phyloP scores from a whole-genome alignment of 1,284 basidiomycete genomes.

The Papiliotrema flavescens region DNA sequence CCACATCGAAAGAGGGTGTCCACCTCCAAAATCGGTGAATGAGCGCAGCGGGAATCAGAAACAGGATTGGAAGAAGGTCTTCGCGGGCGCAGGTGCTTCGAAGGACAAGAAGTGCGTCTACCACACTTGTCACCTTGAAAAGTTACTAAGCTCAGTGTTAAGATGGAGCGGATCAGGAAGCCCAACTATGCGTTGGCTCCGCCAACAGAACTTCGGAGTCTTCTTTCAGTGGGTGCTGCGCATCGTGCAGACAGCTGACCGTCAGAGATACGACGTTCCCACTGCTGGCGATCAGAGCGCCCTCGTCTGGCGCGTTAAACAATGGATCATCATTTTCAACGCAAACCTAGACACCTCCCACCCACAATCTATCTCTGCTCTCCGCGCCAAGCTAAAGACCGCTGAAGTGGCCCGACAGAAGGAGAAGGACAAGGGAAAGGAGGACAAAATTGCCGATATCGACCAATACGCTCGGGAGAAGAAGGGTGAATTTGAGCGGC shows the following conservation, averaged over 20 bases:
- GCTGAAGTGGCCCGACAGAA: slow-evolving; percentile 29
- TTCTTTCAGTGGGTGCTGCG: slow-evolving; percentile 23
- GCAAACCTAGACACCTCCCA: slow-evolving; percentile 46
- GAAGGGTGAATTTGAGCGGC: slow-evolving; percentile 38
- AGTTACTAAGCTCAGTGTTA: slow-evolving; percentile 16
- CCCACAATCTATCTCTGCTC: slow-evolving; percentile 35
- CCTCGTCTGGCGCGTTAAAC: slow-evolving; percentile 36
- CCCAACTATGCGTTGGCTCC: slow-evolving; percentile 44
- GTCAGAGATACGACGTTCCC: slow-evolving; percentile 35
- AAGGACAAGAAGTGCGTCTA: slow-evolving; percentile 22
- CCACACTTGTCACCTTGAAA: not conserved
- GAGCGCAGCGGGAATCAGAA: slow-evolving; percentile 33
- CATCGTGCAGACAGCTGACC: slow-evolving; percentile 1
- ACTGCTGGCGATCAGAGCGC: slow-evolving; percentile 38
- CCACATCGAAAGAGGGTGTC: slow-evolving; percentile 46
- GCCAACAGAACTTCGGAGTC: slow-evolving; percentile 33
- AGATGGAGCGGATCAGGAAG: slow-evolving; percentile 42
- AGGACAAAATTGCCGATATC: slow-evolving; percentile 29
- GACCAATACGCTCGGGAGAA: slow-evolving; percentile 35
- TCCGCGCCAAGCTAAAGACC: slow-evolving; percentile 35
- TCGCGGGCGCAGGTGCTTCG: slow-evolving; percentile 29
- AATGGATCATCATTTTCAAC: slow-evolving; percentile 48
- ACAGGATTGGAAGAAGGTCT: slow-evolving; percentile 46
- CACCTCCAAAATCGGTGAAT: slow-evolving; percentile 22
- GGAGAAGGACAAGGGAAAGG: slow-evolving; percentile 42